Base-by-base conservation (phyloP, 352 stramenopile genomes). In the Pythium vanterpoolii region DNA sequence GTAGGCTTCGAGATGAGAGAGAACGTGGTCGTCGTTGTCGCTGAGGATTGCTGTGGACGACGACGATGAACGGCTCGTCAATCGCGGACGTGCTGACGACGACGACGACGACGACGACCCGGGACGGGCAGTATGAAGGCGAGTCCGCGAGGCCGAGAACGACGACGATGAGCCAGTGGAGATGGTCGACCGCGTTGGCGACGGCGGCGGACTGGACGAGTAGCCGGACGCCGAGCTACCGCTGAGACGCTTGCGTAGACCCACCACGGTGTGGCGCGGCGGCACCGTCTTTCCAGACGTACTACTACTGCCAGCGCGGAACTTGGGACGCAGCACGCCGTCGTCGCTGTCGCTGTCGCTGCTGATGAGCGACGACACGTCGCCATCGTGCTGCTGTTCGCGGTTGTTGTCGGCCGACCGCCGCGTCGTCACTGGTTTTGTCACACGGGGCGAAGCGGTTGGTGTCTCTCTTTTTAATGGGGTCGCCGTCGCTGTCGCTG, bases 261-360 rank as follows among this genome's bases (percentile, higher is more conserved):
- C 47, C 24, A 33, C 42, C 1, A 40, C 21, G 4, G 27, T 24
- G 19, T 66, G 59, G 27, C 50, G 52, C 14, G 50, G 59, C 10
- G 59, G 50, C 28, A 56, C 44, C 8, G 50, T 27, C 18, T 48
- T 62, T 16, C 16, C 42, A 3, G 40, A 56, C 60, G 30, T 24
- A 36, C 43, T 47, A 42, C 34, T 42, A 23, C 34, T 31, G 21
- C 19, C 8, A 19, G 49, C 0, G 34, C 50, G 69, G 66, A 91
- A 91, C 4, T 69, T 79, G 23, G 79, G 83, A 8, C 73, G 60
- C 0, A 90, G 61, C 18, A 89, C 71, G 23, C 87, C 77, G 23
- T 90, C 78, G 39, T 90, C 79, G 51, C 63, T 87, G 27, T 90
- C 81, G 46, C 76, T 89, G 60, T 93, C 83, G 38, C 83, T 93